Percentiles rank a stretch among this genome's conserved stretches.
These are phyloP conservation scores for Pythium utonaiense DNA, from an alignment of 352 stramenopile genomes.

Conservation along the genomic window DNA sequence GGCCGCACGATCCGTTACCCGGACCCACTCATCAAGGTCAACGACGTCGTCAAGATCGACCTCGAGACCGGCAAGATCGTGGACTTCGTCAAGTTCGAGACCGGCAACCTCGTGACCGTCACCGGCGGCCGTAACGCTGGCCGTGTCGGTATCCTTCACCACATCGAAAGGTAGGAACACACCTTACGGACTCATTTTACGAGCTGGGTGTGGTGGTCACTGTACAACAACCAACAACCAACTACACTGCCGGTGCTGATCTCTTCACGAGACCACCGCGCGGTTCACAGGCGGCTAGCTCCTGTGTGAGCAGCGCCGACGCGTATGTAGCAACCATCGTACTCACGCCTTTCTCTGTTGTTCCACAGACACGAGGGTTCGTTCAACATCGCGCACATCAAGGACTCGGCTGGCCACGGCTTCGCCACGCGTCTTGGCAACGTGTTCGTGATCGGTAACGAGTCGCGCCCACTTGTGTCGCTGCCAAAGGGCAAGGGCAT, in stretches of 20 bases:
- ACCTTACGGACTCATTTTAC: conserved; percentile 80
- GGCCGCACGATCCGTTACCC: conserved; percentile 98
- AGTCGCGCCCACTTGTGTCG: conserved; percentile 90
- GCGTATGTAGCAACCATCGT: background rate
- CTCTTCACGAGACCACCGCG: conserved; percentile 3
- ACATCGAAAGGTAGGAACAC: conserved; percentile 95
- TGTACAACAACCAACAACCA: conserved; percentile 18
- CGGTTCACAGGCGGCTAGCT: background rate
- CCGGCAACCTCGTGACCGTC: conserved; percentile 97
- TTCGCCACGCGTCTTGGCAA: conserved; percentile 98
- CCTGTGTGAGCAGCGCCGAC: background rate
- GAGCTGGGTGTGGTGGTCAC: conserved; percentile 82
- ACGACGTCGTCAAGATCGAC: conserved; percentile 99
- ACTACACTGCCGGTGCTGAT: background rate
- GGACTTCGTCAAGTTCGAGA: conserved; percentile 98
- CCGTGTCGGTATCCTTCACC: conserved; percentile 95
- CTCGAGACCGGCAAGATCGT: conserved; percentile 97
- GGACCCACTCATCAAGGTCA: conserved; percentile 97
- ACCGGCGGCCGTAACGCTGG: conserved; percentile 96
- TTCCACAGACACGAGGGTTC: conserved; percentile 94
- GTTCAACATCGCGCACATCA: conserved; percentile 99
- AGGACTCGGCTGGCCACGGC: conserved; percentile 95
- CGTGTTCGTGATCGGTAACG: conserved; percentile 97
- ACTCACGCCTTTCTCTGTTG: conserved; percentile 26
- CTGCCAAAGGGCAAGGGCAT: conserved; percentile 98